Evolutionary conservation across 768 basidiomycete species (phyloP).

Genomic region (Lyophyllum atratum): DNA sequence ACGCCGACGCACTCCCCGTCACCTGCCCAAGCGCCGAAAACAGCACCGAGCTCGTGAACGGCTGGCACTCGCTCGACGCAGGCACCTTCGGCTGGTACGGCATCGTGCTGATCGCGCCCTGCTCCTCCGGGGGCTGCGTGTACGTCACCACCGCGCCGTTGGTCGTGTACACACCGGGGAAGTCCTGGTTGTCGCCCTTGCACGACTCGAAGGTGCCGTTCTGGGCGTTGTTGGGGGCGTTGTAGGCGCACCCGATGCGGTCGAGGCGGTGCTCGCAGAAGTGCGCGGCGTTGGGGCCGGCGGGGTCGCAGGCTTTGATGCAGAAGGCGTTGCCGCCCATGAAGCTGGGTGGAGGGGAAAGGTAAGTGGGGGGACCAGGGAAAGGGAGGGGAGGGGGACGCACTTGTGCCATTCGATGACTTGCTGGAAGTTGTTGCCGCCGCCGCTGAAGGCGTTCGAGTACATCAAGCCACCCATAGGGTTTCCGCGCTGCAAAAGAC

Average conservation of each 20-base stretch:
- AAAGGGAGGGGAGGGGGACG: not conserved
- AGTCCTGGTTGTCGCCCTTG: slow-evolving; percentile 48
- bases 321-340: slow-evolving; percentile 57
- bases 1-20: not conserved
- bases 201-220: slow-evolving; percentile 55
- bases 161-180: slow-evolving; percentile 25
- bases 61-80: slow-evolving; percentile 35
- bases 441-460: slow-evolving; percentile 21
- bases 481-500: slow-evolving; percentile 63
- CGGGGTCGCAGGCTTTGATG: slow-evolving; percentile 60
- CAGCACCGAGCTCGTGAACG: slow-evolving; percentile 30
- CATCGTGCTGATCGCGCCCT: slow-evolving; percentile 36
- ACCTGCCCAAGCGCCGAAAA: slow-evolving; percentile 25
- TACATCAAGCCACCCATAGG: slow-evolving; percentile 51
- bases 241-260: slow-evolving; percentile 72
- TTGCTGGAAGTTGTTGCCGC: slow-evolving; percentile 43
- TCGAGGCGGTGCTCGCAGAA: slow-evolving; percentile 66
- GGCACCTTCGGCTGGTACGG: slow-evolving; percentile 42
- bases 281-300: slow-evolving; percentile 38
- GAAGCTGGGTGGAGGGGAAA: slow-evolving; percentile 41
- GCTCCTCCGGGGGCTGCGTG: slow-evolving; percentile 39
- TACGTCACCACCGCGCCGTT: slow-evolving; percentile 41
- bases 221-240: slow-evolving; percentile 56
- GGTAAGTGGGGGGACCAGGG: slow-evolving; percentile 11
- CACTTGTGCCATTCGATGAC: slow-evolving; percentile 63